Evolutionary conservation across 306 rosid species (phyloP).

Genomic region (Bauhinia variegata): DNA sequence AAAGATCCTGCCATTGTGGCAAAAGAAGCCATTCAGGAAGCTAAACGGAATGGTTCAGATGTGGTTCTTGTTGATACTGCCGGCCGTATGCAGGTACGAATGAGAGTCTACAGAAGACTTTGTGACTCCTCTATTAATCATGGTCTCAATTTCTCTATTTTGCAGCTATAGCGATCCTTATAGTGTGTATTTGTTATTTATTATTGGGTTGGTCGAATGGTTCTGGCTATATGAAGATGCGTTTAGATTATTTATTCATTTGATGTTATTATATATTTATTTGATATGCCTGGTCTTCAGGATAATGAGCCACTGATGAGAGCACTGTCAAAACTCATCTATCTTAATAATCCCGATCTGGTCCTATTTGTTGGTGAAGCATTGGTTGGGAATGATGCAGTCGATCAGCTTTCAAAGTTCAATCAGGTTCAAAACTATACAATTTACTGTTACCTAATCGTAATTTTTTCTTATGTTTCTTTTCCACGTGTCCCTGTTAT

Average conservation of each 20-base stretch:
- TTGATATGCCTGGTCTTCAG: constrained; percentile 49
- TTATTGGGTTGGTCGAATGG: constrained; percentile 24
- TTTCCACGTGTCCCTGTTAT: neutral
- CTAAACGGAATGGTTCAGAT: constrained; percentile 89
- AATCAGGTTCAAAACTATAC: constrained; percentile 66
- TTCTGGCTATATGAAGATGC: constrained; percentile 10
- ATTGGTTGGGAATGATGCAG: constrained; percentile 96
- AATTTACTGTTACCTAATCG: neutral
- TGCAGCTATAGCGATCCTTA: constrained; percentile 2
- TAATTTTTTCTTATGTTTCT: neutral
- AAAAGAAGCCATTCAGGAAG: constrained; percentile 98
- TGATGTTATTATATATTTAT: no score
- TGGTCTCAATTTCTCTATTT: constrained; percentile 20
- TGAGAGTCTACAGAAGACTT: constrained; percentile 3
- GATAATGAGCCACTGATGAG: constrained; percentile 98
- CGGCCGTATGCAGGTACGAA: constrained; percentile 97
- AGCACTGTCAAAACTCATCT: constrained; percentile 89
- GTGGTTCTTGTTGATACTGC: constrained; percentile 99
- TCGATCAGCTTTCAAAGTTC: constrained; percentile 97
- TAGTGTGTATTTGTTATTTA: neutral
- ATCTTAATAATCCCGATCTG: constrained; percentile 91
- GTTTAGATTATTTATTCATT: neutral
- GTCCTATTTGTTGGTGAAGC: constrained; percentile 99
- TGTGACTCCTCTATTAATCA: neutral
- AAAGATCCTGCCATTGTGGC: constrained; percentile 99